Base-by-base conservation (phyloP, 768 basidiomycete species). In the Hygrophorus russula region DNA sequence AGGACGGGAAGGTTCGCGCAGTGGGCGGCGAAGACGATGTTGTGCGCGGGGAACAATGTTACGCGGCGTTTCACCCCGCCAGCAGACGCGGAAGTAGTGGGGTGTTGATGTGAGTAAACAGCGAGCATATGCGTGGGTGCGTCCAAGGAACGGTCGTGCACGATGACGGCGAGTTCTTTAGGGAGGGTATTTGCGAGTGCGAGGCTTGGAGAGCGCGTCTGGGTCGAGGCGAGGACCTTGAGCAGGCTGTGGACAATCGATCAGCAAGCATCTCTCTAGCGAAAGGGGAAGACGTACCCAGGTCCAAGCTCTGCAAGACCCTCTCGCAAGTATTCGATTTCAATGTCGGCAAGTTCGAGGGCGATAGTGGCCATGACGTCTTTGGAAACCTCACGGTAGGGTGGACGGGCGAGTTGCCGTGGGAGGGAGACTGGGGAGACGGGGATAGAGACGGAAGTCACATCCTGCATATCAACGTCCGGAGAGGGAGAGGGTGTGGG, bases 21-120 rank as follows among this genome's bases (percentile, higher is more conserved):
- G 54, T 83, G 69, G 0, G 79, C 67, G 5, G 80, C 80, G 42
- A 89, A 69, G 34, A 88, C 67, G 41, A 85, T 59, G 28, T 76
- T 74, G 60, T 90, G 86, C 9, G 76, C 70, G 4, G 87, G 79
- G 50, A 73, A 79, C 41, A 88, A 66, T 8, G 69, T 62, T 19
- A 70, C 57, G 48, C 63, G 63, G 42, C 45, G 45, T 24, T 49
- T 24, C 24, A 24, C 24, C 3, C 24, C 24, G 24, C 4, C 24
- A 7, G 24, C 42, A 30, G 43, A 20, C 47, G 51, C 15, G 51
- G 50, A 5, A 28, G 46, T 12, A 19, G 49, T 39, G 54, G 50
- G 48, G 40, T 39, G 39, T 29, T 35, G 56, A 19, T 45, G 54
- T 9, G 58, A 54, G 36, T 56, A 62, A 38, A 80, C 56, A 13